phyloP scores from a whole-genome alignment of 768 basidiomycete genomes.

The Holtermanniella nyarrowii region DNA sequence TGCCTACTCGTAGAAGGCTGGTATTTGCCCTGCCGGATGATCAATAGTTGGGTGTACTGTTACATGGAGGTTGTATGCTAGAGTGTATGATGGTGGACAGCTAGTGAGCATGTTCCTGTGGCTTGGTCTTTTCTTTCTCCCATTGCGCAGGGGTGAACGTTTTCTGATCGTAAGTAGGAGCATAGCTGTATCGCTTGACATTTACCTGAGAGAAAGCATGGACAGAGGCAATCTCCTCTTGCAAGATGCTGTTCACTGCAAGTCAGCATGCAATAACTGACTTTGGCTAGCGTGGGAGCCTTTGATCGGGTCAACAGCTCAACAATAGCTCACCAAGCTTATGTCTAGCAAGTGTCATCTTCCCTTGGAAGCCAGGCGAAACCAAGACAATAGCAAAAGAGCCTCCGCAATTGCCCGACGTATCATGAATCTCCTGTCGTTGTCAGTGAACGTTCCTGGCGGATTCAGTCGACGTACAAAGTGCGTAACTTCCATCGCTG shows the following conservation, averaged over 20 bases:
- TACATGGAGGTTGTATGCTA: not conserved
- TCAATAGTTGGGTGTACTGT: not conserved
- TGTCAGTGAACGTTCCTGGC: not conserved
- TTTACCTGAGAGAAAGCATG: constrained; percentile 40
- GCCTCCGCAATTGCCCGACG: constrained; percentile 39
- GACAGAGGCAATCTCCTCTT: constrained; percentile 29
- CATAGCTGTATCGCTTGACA: not conserved
- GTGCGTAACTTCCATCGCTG: constrained; percentile 19
- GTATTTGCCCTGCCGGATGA: not conserved
- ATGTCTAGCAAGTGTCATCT: constrained; percentile 36
- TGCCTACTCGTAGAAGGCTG: not conserved
- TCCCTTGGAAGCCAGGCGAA: constrained; percentile 34
- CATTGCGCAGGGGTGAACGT: constrained; percentile 37
- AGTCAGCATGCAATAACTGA: not conserved
- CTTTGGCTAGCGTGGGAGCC: not conserved
- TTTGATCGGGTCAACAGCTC: constrained; percentile 11
- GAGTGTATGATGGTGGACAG: not conserved
- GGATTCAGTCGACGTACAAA: constrained; percentile 13
- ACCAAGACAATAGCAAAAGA: constrained; percentile 35
- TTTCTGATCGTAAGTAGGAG: constrained; percentile 16
- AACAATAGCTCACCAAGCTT: constrained; percentile 26
- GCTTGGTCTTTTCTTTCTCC: constrained; percentile 25
- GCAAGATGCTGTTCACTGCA: constrained; percentile 9
- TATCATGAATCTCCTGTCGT: constrained; percentile 34
- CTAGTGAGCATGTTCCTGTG: not conserved